Evolutionary conservation across 2,329 filamentous ascomycete species (phyloP), one percentile per base, ranked within the genome.

Genomic region (Diplodia mutila): DNA sequence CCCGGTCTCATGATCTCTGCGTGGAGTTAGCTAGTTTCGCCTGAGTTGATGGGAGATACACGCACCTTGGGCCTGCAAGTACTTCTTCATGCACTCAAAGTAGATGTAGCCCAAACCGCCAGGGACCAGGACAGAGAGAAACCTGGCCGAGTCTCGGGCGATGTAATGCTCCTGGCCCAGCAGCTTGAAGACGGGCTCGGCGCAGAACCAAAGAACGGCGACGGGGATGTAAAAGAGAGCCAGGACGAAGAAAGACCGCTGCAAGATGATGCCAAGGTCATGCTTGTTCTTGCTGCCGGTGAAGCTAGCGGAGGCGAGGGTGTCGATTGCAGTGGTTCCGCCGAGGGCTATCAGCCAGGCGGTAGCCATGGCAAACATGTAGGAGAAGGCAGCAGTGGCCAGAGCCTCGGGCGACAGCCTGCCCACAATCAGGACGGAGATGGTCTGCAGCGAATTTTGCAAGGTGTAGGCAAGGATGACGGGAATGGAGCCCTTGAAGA

Each of bases 281-380:
- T 91, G 87, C 69, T 90, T 92, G 76, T 94, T 90, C 71, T 89
- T 87, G 70, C 91, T 92, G 0, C 91, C 91, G 0, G 93, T 97
- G 76, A 93, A 97, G 53, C 89, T 90, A 55, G 90, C 92, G 0
- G 91, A 94, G 1, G 91, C 92, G 27, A 97, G 82, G 0, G 93
- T 97, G 76, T 97, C 93, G 52, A 97, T 85, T 0, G 93, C 93
- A 1, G 92, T 97, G 0, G 92, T 94, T 8, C 93, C 93, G 32
- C 93, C 93, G 4, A 97, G 85, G 0, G 90, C 93, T 68, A 97
- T 91, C 46, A 97, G 85, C 92, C 93, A 96, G 0, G 89, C 93
- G 0, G 92, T 93, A 25, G 91, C 89, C 91, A 94, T 93, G 66
- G 93, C 93, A 72, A 97, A 97, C 93, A 97, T 97, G 82, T 95